Evolutionary conservation across 2,329 filamentous ascomycete species (phyloP), one percentile per base, ranked within the genome.

Genomic region (Epichloe brachyelytri): DNA sequence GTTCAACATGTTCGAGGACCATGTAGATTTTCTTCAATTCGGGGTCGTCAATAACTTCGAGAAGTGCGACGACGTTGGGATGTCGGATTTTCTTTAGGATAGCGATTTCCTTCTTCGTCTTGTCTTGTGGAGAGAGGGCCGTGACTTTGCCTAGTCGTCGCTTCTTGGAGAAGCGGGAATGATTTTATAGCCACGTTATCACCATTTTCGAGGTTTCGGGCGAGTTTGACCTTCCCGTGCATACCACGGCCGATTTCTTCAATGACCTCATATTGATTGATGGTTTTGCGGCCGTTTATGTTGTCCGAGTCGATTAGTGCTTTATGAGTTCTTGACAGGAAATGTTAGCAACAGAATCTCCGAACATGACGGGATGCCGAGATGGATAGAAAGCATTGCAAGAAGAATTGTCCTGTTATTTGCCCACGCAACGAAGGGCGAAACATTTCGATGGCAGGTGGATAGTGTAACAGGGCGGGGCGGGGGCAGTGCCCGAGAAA

Each of bases 41-140:
- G 2, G 91, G 91, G 64, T 98, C 93, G 65, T 98, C 93, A 60
- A 98, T 97, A 61, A 98, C 90, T 70, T 98, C 93, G 56, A 97
- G 78, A 39, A 98, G 75, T 60, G 88, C 90, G 55, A 98, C 93
- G 40, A 98, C 88, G 62, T 98, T 96, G n/a, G 88, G 85, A 66
- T 98, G 93, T 33, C 91, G 84, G 50, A 95, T 95, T 72, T 98
- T 98, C 68, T 98, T 98, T 60, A 98, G 75, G 52, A 98, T 97
- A 63, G 93, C 93, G 56, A 98, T 95, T 71, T 98, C 93, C 64
- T 86, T 85, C 71, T 95, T 96, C 51, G 87, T 88, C 72, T 90
- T 91, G 66, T 88, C 84, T 60, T 82, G 78, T 3, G 78, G 79
- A 1, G 78, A 79, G 61, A 71, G 68, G 54, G 80, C 78, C 2